These are phyloP conservation scores for Penicillium samsonianum DNA, from an alignment of 495 filamentous ascomycete species.

Conservation along the genomic window DNA sequence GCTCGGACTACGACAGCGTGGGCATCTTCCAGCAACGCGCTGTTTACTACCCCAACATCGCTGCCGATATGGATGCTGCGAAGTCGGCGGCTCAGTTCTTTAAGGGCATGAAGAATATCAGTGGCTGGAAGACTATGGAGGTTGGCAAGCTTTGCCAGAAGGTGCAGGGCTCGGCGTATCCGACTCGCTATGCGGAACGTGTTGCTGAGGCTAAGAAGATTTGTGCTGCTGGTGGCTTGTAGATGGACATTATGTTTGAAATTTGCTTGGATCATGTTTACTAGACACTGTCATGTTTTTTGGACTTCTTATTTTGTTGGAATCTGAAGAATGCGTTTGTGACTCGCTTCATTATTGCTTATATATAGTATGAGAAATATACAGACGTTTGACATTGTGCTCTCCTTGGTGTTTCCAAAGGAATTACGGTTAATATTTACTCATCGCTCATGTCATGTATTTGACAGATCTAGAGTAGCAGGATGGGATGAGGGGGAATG, in stretches of 20 bases:
- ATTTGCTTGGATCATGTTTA: neutral
- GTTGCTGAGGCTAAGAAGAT: conserved; percentile 23
- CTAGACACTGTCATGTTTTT: neutral
- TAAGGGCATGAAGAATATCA: conserved; percentile 15
- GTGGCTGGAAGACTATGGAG: conserved; percentile 22
- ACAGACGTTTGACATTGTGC: neutral
- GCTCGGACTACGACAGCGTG: conserved; percentile 22
- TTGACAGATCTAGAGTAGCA: neutral
- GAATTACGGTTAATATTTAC: neutral
- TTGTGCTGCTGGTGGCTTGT: conserved; percentile 22
- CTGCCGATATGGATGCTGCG: conserved; percentile 23
- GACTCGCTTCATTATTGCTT: neutral
- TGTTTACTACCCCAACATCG: conserved; percentile 19
- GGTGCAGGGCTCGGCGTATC: conserved; percentile 24
- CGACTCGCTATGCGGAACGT: conserved; percentile 17
- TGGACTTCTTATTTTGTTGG: neutral
- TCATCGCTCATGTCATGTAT: neutral
- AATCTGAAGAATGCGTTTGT: neutral
- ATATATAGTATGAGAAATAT: neutral
- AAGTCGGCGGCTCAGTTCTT: conserved; percentile 24
- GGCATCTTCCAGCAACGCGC: conserved; percentile 28
- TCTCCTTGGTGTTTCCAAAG: neutral
- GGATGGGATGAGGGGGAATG: no score
- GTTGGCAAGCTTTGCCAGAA: conserved; percentile 24
- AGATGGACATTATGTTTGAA: neutral